Evolutionary conservation across 2,329 filamentous ascomycete genomes (phyloP), one percentile per base, ranked within the genome.

Genomic region (Penicillium nordicum): DNA sequence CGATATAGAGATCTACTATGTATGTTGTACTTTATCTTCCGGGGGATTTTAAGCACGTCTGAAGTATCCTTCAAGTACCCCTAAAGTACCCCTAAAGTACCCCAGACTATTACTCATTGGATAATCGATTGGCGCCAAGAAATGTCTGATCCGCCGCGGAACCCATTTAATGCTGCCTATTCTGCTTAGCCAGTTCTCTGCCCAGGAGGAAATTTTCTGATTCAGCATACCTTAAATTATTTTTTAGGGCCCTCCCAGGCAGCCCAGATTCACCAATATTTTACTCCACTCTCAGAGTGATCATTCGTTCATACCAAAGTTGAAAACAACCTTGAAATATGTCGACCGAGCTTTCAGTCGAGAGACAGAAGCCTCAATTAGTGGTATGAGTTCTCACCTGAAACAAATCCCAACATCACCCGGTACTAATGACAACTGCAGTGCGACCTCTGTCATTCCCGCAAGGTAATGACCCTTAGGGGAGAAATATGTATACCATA

Each of bases 401-500:
- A 41, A 14, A 42, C 14, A 40, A 38, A 14, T 12, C 7, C 16
- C 14, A 16, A 30, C 23, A 9, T 42, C 16, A 6, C n/a, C n/a
- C 16, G n/a, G 9, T 50, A 36, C 42, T 53, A 53, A 45, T 45
- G 9, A 9, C 7, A 18, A 30, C 21, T 48, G 29, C 50, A 64
- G 63, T 65, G 62, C 25, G 63, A 65, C 27, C 34, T 47, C 14
- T 65, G 62, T 21, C 60, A 65, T 56, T 50, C 58, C 5, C 57
- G 63, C 48, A 64, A 65, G 58, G 63, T 64, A 59, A 32, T 27
- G 18, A 32, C 14, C 11, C 11, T 11, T 8, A 0, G 7, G 4
- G 11, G 3, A 4, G 3, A 14, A 23, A 16, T 23, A 14, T 40
- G 12, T 34, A 8, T 18, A 38, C 11, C 11, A 41, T 10, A 8